Evolutionary conservation across 495 filamentous ascomycete species (phyloP).

Genomic region (Trichocladium antarcticum): DNA sequence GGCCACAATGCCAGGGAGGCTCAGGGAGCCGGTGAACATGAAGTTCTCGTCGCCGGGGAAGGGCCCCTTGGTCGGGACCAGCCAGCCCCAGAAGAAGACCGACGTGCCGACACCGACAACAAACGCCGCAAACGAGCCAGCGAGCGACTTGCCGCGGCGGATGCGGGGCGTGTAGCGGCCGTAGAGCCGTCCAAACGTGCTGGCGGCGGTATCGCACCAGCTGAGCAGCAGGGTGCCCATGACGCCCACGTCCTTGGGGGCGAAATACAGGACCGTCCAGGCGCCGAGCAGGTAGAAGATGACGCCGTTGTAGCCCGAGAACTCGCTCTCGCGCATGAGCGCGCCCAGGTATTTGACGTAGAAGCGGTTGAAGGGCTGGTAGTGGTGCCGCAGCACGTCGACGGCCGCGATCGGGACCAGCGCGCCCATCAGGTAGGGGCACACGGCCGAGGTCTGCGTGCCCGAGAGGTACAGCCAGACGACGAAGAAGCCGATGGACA

Average conservation of each 20-base stretch:
- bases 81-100: conserved; percentile 73
- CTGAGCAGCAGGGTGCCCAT: conserved; percentile 80
- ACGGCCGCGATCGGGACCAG: conserved; percentile 79
- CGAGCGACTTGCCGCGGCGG: conserved; percentile 78
- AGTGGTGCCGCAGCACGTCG: conserved; percentile 73
- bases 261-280: conserved; percentile 72
- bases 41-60: conserved; percentile 61
- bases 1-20: conserved; percentile 46
- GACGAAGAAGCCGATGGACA: conserved; percentile 91
- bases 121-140: conserved; percentile 76
- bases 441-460: conserved; percentile 59
- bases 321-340: conserved; percentile 94
- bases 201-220: conserved; percentile 97
- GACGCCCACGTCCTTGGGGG: conserved; percentile 88
- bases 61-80: conserved; percentile 57
- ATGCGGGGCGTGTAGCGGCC: conserved; percentile 79
- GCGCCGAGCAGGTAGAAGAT: conserved; percentile 92
- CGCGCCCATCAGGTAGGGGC: conserved; percentile 69
- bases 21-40: conserved; percentile 68
- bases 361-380: conserved; percentile 66
- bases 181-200: conserved; percentile 79
- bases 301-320: conserved; percentile 84
- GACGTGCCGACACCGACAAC: conserved; percentile 71
- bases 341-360: conserved; percentile 79
- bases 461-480: conserved; percentile 71